Conservation (phyloP, 108 stramenopile genomes). For the Aurantiochytrium sp. region DNA sequence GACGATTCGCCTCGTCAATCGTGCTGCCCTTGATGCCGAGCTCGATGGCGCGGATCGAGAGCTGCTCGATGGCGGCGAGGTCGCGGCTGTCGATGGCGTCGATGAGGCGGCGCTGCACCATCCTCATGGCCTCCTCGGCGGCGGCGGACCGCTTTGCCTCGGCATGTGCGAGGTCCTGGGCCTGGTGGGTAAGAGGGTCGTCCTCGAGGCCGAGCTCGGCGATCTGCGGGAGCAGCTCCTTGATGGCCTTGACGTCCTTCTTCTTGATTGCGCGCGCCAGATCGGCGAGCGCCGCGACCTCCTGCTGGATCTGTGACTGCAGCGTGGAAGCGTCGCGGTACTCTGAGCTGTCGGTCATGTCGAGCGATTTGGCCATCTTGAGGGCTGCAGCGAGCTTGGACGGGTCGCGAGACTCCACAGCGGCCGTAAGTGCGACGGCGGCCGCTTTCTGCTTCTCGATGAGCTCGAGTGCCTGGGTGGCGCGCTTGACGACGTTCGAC, state of each 20-base stretch:
- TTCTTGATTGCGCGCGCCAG: constrained; percentile 34
- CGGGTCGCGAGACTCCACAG: constrained; percentile 41
- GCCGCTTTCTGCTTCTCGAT: constrained; percentile 45
- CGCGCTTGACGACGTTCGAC: background rate
- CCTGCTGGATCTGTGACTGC: constrained; percentile 47
- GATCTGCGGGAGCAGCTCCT: background rate
- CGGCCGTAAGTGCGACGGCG: constrained; percentile 33
- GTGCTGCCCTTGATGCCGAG: constrained; percentile 4
- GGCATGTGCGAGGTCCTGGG: background rate
- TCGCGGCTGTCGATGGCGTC: constrained; percentile 15
- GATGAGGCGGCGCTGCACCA: background rate
- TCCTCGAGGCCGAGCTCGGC: constrained; percentile 37
- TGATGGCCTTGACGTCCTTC: constrained; percentile 38
- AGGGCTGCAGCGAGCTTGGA: constrained; percentile 42
- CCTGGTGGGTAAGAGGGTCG: background rate
- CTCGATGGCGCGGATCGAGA: background rate
- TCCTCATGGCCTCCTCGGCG: constrained; percentile 9
- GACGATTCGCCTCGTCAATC: background rate
- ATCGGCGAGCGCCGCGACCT: constrained; percentile 41
- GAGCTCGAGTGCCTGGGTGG: constrained; percentile 18
- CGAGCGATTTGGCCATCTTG: constrained; percentile 29
- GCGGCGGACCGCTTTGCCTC: background rate
- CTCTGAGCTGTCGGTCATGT: constrained; percentile 36
- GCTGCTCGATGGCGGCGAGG: background rate
- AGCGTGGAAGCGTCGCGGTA: constrained; percentile 40